Evolutionary conservation across 371 early-diverging fungal genomes (phyloP), one percentile per base, ranked within the genome.

Genomic region (Apophysomyces trapeziformis): DNA sequence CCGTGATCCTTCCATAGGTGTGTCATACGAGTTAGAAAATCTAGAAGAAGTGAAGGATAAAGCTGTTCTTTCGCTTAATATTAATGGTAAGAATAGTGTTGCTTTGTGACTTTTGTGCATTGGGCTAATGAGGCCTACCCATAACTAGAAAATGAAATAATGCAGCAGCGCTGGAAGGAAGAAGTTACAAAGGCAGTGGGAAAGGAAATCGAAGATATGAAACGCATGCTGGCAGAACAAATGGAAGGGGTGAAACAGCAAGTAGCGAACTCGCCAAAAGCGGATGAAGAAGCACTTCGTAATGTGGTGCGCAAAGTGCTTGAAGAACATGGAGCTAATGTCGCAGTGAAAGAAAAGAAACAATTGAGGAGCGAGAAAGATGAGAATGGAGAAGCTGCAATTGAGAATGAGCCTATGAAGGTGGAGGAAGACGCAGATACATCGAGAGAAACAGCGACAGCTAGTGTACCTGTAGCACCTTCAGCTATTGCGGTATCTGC

Each of bases 21-120:
- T 91, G 14, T 84, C 85, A 9, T 92, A 93, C 64, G 91, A 92
- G 62, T 81, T 93, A 12, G 89, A 88, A 57, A 84, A 91, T 63
- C 64, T 90, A 26, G 44, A 62, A 5, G 91, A 93, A 63, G 89
- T 93, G 14, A 74, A 68, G 35, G 68, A 88, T 37, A 85, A 85
- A 8, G 79, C 90, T 5, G 84, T 92, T 21, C 69, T 90, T 26
- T 85, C 88, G 8, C 74, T 93, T 9, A 85, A 88, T 67, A 79
- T 90, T n/a, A 73, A 85, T 73, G 85, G 89, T 88, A 87, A 63
- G 58, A 6, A 16, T 54, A 26, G 32, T 47, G 11, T 39, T 26
- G 13, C 38, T 14, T 36, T 43, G 26, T 38, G 35, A 9, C 21
- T 43, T 50, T 65, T 61, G 18, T 16, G 60, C 16, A 16, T 32